phyloP scores from a whole-genome alignment of 371 early-diverging fungal species.

The Mucor mucedo region DNA sequence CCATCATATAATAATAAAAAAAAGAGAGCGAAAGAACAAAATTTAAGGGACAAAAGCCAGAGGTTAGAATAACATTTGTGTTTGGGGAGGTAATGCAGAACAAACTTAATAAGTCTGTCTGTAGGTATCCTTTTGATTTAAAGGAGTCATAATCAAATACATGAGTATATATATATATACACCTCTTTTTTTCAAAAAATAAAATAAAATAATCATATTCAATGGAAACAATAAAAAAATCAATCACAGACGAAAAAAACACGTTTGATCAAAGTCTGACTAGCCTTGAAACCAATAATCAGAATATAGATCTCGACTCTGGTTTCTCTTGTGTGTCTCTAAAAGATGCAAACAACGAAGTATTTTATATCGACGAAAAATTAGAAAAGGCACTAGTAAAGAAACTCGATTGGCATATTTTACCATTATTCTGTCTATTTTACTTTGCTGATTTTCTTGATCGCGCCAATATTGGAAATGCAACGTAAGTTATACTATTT shows the following conservation, averaged over 20 bases:
- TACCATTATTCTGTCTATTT: conserved; percentile 50
- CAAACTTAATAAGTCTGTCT: conserved; percentile 3
- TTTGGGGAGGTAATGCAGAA: conserved; percentile 18
- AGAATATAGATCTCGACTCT: conserved; percentile 5
- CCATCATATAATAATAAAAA: conserved; percentile 3
- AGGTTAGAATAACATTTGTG: not conserved
- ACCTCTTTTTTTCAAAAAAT: not conserved
- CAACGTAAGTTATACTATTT: conserved; percentile 28
- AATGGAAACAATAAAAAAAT: conserved; percentile 5
- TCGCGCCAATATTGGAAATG: conserved; percentile 45
- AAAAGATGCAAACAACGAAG: not conserved
- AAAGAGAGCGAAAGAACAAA: conserved; percentile 3
- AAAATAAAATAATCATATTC: not conserved
- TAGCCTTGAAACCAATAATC: not conserved
- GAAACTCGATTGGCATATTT: conserved; percentile 40
- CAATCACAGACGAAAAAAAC: conserved; percentile 2
- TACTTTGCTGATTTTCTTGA: conserved; percentile 50
- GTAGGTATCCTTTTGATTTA: not conserved
- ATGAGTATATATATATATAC: not conserved
- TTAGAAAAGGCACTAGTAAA: conserved; percentile 37
- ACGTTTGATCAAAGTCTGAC: not conserved
- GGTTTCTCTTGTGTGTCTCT: conserved; percentile 13
- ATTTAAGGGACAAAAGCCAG: not conserved
- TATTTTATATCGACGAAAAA: not conserved
- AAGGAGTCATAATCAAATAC: conserved; percentile 6